These are phyloP conservation scores for Ephemerocybe angulata DNA, from an alignment of 768 basidiomycete genomes.

Conservation along the genomic window DNA sequence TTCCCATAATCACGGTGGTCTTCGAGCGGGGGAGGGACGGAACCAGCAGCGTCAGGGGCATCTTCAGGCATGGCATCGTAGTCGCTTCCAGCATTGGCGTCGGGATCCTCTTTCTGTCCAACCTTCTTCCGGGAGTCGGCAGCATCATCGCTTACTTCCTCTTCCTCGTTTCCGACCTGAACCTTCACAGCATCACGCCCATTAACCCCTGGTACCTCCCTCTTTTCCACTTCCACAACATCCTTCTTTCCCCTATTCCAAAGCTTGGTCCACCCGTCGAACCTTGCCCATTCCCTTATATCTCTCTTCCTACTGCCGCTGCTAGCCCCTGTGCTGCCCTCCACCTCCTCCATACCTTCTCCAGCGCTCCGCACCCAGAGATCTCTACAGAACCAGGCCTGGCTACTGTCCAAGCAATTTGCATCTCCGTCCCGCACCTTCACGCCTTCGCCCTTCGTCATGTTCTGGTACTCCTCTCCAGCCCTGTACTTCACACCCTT, in stretches of 20 bases:
- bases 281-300: constrained; percentile 23
- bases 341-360: constrained; percentile 64
- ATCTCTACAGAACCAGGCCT: constrained; percentile 98
- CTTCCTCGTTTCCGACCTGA: constrained; percentile 28
- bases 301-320: constrained; percentile 27
- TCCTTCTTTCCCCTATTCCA: constrained; percentile 25
- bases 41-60: constrained; percentile 43
- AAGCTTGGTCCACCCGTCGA: constrained; percentile 29
- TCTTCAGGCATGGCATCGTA: constrained; percentile 82
- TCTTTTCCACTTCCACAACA: background rate
- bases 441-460: constrained; percentile 56
- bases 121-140: constrained; percentile 25
- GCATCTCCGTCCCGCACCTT: constrained; percentile 70
- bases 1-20: constrained; percentile 20
- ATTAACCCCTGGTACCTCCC: too few relatives aligned
- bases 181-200: constrained; percentile 30
- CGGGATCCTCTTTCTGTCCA: constrained; percentile 50
- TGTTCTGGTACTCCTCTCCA: constrained; percentile 77
- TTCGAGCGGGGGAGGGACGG: constrained; percentile 29
- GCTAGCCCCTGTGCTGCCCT: constrained; percentile 36
- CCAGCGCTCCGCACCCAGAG: constrained; percentile 89
- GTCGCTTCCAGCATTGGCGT: constrained; percentile 83
- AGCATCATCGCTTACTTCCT: constrained; percentile 33
- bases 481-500: constrained; percentile 82
- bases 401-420: constrained; percentile 89